Base-by-base conservation (phyloP, 768 basidiomycete genomes). In the Rhodotorula kratochvilovae region DNA sequence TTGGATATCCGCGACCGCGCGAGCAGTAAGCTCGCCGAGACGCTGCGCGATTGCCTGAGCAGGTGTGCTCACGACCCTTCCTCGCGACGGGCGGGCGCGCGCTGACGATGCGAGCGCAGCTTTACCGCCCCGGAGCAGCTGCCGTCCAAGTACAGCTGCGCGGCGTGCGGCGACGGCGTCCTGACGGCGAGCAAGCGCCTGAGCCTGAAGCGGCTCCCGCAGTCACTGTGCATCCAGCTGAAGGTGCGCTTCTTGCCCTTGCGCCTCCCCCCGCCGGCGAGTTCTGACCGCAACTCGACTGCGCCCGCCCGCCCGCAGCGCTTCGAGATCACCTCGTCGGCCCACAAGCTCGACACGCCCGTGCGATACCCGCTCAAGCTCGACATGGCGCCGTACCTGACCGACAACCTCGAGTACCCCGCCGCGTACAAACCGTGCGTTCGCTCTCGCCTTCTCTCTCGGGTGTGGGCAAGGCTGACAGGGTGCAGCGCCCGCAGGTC, bases 181-280 rank as follows among this genome's bases (percentile, higher is more conserved):
- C 85, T 86, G 79, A 87, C 89, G 75, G 90, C 89, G 1, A 91
- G 86, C 74, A 92, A 94, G 78, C 87, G 90, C 13, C 82, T 97
- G 61, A 90, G 89, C 75, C 88, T 97, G 75, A 86, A 85, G 61
- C 89, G 88, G 75, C 83, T 98, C 15, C 93, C 95, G 0, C 89
- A 90, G 0, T 92, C 95, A 1, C 82, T 98, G 58, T 91, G 90
- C 75, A 91, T 98, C 76, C 95, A 97, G 79, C 89, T 98, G 83
- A 98, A 98, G 85, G 94, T 90, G 68, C 61, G 80, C 72, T 45
- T 2, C 5, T 42, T 16, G 64, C 56, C 62, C 19, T 48, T 16
- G 15, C 31, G 39, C 56, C n/a, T 62, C 51, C 61, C 6, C 46
- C 63, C 65, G 43, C n/a, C 57, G 7, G 5, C 29, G 0, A 29